Evolutionary conservation across 2,329 filamentous ascomycete species (phyloP).

Genomic region (Simplicillium sp.): DNA sequence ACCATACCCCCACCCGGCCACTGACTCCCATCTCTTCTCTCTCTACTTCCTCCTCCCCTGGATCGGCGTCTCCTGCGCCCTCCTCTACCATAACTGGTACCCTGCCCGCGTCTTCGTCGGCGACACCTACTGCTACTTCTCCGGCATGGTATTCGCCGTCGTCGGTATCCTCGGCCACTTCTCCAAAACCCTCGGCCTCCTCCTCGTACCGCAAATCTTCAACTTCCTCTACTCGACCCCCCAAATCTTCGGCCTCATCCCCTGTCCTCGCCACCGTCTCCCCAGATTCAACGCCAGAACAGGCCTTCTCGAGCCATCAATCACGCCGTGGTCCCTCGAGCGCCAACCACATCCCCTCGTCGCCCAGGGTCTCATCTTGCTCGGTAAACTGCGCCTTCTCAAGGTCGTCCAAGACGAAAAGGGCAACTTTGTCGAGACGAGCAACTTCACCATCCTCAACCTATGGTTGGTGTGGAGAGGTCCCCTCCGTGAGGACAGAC

Average conservation of each 20-base stretch:
- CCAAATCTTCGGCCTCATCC: slow-evolving; percentile 82
- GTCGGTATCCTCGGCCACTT: slow-evolving; percentile 96
- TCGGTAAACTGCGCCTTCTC: slow-evolving; percentile 60
- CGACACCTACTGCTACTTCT: slow-evolving; percentile 99
- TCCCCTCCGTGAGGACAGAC: slow-evolving; percentile 74
- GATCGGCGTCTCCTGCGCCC: slow-evolving; percentile 79
- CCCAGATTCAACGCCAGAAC: slow-evolving; percentile 81
- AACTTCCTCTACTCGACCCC: slow-evolving; percentile 93
- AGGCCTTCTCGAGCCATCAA: slow-evolving; percentile 76
- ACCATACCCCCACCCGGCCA: slow-evolving; percentile 82
- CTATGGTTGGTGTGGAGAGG: slow-evolving; percentile 95
- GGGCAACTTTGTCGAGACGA: slow-evolving; percentile 67
- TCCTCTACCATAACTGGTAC: slow-evolving; percentile 91
- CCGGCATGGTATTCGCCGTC: slow-evolving; percentile 96
- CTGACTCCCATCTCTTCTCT: slow-evolving; percentile 91
- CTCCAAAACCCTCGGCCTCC: slow-evolving; percentile 86
- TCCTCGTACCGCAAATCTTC: slow-evolving; percentile 89
- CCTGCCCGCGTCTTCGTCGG: slow-evolving; percentile 92
- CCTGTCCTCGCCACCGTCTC: slow-evolving; percentile 86
- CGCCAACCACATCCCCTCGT: slow-evolving; percentile 60
- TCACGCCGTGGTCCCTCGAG: slow-evolving; percentile 62
- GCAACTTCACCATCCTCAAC: slow-evolving; percentile 89
- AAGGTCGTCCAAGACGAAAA: slow-evolving; percentile 57
- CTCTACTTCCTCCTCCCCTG: slow-evolving; percentile 92
- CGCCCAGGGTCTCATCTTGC: slow-evolving; percentile 52